Base-by-base conservation (phyloP, 331 rosid species). In the Acacia concinna region DNA sequence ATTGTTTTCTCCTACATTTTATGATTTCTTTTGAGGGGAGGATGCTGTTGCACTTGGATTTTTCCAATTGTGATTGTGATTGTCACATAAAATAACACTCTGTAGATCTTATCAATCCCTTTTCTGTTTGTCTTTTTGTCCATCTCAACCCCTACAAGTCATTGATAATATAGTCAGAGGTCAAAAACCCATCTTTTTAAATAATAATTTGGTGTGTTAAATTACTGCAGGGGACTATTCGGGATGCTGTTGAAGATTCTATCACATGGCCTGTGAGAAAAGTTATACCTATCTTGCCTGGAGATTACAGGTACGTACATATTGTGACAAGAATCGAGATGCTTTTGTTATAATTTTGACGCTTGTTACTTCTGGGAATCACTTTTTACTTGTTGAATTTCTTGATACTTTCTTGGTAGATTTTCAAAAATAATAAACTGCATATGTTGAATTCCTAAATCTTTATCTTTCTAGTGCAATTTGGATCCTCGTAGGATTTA, bases 251-350 rank as follows among this genome's bases (percentile, higher is more conserved):
- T 73, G 99, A 93, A 83, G 99, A 96, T 89, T 86, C 97, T 78
- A 77, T 96, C 63, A 89, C 97, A 83, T 96, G 99, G 99, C 98
- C 99, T 56, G 99, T 93, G 85, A 86, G 98, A 74, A 96, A 96
- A 86, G 81, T 96, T 79, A 67, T 96, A 79, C 88, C 99, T 78
- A 96, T 96, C 74, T 78, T 96, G 86, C 97, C 99, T n/a, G 98
- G 99, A 83, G 99, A 96, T 85, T 96, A 96, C 79, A 86, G 97
- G 99, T 91, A 87, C 64, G 64, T 21, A 73, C 34, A 69, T 77
- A 57, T 51, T 43, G 47, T 37, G 59, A 43, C 51, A 72, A 79
- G 67, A 57, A 76, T 18, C 47, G 20, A 12, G 32, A 68, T 62
- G 23, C 49, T 69, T 78, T 81, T 52, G 32, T 49, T 69, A 40